These are phyloP conservation scores for Sarocladium brachiariae DNA, from an alignment of 2,329 filamentous ascomycete species.

Conservation along the genomic window DNA sequence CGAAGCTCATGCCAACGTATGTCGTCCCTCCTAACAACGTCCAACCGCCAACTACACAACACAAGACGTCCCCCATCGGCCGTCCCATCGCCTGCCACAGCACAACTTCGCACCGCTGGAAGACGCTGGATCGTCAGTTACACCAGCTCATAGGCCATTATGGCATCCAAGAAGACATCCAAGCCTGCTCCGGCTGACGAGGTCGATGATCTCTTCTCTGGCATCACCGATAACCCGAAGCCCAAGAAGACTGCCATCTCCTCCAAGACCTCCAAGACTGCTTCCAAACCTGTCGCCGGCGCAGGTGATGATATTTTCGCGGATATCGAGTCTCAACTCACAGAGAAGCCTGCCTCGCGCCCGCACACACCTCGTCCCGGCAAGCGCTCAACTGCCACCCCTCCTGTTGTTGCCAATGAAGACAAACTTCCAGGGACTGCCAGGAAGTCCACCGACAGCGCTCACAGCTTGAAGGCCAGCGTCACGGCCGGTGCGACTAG, in stretches of 20 bases:
- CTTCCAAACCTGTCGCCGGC: slow-evolving; percentile 41
- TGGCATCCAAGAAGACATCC: slow-evolving; percentile 51
- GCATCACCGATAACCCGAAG: slow-evolving; percentile 50
- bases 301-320: slow-evolving; percentile 75
- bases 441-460: slow-evolving; percentile 74
- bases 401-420: slow-evolving; percentile 59
- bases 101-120: slow-evolving; percentile 2
- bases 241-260: slow-evolving; percentile 38
- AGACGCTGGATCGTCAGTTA: slow-evolving; percentile 8
- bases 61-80: neutral
- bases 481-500: slow-evolving; percentile 63
- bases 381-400: slow-evolving; percentile 40
- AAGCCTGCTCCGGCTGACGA: slow-evolving; percentile 52
- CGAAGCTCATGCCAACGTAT: neutral
- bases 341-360: slow-evolving; percentile 64
- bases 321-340: slow-evolving; percentile 70
- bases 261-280: slow-evolving; percentile 37
- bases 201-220: slow-evolving; percentile 60
- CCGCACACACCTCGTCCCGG: slow-evolving; percentile 71
- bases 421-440: slow-evolving; percentile 26
- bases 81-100: neutral
- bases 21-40: too few relatives aligned
- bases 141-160: slow-evolving; percentile 24
- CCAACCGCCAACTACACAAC: too few relatives aligned
- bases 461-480: slow-evolving; percentile 62